Evolutionary conservation across 345 rosid genomes (phyloP), one percentile per base, ranked within the genome.

Genomic region (Gossypium sturtianum): DNA sequence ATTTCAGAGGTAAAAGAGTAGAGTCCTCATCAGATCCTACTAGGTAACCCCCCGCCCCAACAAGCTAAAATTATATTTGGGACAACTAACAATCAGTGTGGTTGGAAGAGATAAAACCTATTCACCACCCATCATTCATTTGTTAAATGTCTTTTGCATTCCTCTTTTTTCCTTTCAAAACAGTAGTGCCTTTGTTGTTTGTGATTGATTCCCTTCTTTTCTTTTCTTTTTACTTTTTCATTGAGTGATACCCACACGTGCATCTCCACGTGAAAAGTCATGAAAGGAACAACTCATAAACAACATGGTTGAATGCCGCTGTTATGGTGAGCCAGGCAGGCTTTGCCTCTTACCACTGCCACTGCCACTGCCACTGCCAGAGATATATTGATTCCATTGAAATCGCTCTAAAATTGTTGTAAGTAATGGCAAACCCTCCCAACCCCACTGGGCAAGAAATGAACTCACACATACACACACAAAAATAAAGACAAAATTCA

Each of bases 181-280:
- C 7, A 34, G 41, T 34, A 5, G 41, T 34, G 41, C 41, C 7
- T 34, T 34, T 5, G 41, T 34, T 34, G 41, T 34, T 51, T 51
- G 17, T 51, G 15, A 48, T 51, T 4, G 8, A 13, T 15, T 13
- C n/a, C n/a, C 15, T 5, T 5, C 3, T 10, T 9, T 27, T 6
- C 10, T 38, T 10, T 29, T 15, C 2, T 7, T 34, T 16, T 29
- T 34, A 2, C 41, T 16, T 63, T 12, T 41, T 63, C 44, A 34
- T 34, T 34, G 41, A 8, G 16, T 52, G 38, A 11, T 12, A 74
- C 27, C 66, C 82, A 53, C 82, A 76, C 85, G 85, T 79, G 85
- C 78, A 43, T 74, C 20, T 60, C 59, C 77, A 72, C 75, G 73
- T 74, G 82, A 76, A 66, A 74, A 66, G 74, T 22, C 27, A 11